Conservation (phyloP, 352 stramenopile genomes). For the Phytophthora pinifolia region DNA sequence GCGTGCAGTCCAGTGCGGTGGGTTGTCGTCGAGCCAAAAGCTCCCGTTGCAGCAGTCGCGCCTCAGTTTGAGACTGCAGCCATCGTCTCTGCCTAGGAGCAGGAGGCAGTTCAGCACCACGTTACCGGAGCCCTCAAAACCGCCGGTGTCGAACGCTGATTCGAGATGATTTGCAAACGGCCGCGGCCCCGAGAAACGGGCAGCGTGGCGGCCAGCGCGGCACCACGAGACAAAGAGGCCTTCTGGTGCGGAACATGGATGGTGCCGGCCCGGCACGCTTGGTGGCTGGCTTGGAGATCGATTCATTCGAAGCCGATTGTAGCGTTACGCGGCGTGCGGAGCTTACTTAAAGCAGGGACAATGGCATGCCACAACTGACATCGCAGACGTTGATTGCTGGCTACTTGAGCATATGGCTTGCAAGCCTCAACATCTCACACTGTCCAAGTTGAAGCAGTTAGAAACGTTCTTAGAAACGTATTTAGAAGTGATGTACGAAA, state of each 20-base stretch:
- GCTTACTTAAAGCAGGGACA: background rate
- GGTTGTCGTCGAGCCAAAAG: no score
- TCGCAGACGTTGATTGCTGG: no score
- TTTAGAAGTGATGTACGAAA: no score
- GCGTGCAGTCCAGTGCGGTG: background rate
- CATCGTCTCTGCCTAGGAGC: constrained; percentile 12
- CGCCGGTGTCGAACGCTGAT: constrained; percentile 18
- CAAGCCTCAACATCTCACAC: no score
- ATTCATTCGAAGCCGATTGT: background rate
- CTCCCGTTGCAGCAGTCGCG: constrained; percentile 11
- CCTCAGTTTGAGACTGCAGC: background rate
- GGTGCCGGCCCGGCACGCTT: no score
- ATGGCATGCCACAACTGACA: no score
- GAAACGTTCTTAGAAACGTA: no score
- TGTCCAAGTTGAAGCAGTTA: no score
- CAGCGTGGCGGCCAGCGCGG: background rate
- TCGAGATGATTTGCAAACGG: constrained; percentile 11
- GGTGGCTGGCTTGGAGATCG: no score
- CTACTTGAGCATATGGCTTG: no score
- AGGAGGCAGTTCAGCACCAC: constrained; percentile 11
- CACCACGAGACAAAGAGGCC: background rate
- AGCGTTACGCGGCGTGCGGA: background rate
- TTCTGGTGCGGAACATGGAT: no score
- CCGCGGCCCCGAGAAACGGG: constrained; percentile 2
- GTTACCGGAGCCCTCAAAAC: constrained; percentile 4